Percentiles rank a stretch among this genome's conserved stretches.
These are phyloP conservation scores for Calonectria leucothoes DNA, from an alignment of 2,329 filamentous ascomycete species.

Conservation along the genomic window DNA sequence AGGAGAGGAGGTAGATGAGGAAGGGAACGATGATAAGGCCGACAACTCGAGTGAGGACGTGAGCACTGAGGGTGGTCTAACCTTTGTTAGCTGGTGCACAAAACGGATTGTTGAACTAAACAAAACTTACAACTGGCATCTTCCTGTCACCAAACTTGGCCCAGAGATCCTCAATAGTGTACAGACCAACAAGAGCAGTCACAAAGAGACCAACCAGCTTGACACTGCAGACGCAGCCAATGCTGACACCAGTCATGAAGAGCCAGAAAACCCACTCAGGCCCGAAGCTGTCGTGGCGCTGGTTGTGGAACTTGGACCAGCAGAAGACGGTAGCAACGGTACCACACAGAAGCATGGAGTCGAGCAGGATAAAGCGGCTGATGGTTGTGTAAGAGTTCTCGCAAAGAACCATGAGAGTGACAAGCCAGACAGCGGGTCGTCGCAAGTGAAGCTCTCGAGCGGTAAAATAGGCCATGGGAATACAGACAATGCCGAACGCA, in stretches of 20 bases:
- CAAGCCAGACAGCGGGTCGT: conserved; percentile 90
- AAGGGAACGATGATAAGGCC: conserved; percentile 91
- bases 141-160: conserved; percentile 95
- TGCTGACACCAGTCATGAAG: conserved; percentile 91
- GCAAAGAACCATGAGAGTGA: conserved; percentile 96
- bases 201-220: conserved; percentile 98
- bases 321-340: conserved; percentile 98
- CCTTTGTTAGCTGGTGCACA: background rate
- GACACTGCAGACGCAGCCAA: conserved; percentile 97
- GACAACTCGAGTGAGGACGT: conserved; percentile 82
- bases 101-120: background rate
- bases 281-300: conserved; percentile 87
- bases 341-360: conserved; percentile 98
- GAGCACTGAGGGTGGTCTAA: conserved; percentile 75
- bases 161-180: conserved; percentile 97
- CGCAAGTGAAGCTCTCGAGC: conserved; percentile 90
- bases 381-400: conserved; percentile 99
- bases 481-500: conserved; percentile 90
- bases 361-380: conserved; percentile 96
- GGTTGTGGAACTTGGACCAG: conserved; percentile 96
- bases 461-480: conserved; percentile 95
- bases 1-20: conserved; percentile 94
- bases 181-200: conserved; percentile 92
- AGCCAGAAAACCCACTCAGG: conserved; percentile 96
- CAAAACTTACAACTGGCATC: conserved; percentile 79